Evolutionary conservation across 257 asterid genomes (phyloP), one percentile per base, ranked within the genome.

Genomic region (Forsythia suspensa): DNA sequence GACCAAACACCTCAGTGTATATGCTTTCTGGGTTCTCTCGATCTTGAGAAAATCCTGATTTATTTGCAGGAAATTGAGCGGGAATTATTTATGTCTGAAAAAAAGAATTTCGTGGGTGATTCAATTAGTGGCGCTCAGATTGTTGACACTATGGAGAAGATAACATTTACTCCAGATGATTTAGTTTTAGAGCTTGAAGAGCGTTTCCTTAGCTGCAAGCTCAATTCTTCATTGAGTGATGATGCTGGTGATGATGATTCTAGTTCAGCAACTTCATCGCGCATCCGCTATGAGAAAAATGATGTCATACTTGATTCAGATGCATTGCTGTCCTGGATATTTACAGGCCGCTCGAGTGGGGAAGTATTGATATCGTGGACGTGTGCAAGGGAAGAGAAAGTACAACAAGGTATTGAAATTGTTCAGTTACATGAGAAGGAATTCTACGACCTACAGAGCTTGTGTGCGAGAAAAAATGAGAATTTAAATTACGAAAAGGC

Each of bases 401-500:
- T 87, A 74, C 91, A 87, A 82, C 94, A 91, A 80, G 92, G 92
- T 72, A 70, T 48, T 12, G 97, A 90, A 76, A 88, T 90, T 83
- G 92, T 95, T 76, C 93, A 86, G 87, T 83, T 84, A 78, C 91
- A 89, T 72, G 99, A 92, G 88, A 92, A 95, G 86, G 97, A 92
- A 84, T 90, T 94, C 67, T 84, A 77, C 79, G 89, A 91, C 82
- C 87, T 95, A 75, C 97, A 92, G 87, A 82, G 91, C 67, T 87
- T 90, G 74, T 95, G 97, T 77, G 99, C 91, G 81, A 90, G 97
- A 86, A 95, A 95, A 89, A 79, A 79, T 72, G 97, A 95, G 83
- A 94, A 93, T 68, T 77, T 91, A 82, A 88, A 85, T 85, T 95
- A 93, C 44, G 96, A 93, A 79, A 97, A 91, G 87, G 97, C 96